A percentile compares a stretch with the other conserved stretches of the same genome.
These are phyloP conservation scores for Venturia nashicola DNA, from an alignment of 2,329 filamentous ascomycete species.

Conservation along the genomic window DNA sequence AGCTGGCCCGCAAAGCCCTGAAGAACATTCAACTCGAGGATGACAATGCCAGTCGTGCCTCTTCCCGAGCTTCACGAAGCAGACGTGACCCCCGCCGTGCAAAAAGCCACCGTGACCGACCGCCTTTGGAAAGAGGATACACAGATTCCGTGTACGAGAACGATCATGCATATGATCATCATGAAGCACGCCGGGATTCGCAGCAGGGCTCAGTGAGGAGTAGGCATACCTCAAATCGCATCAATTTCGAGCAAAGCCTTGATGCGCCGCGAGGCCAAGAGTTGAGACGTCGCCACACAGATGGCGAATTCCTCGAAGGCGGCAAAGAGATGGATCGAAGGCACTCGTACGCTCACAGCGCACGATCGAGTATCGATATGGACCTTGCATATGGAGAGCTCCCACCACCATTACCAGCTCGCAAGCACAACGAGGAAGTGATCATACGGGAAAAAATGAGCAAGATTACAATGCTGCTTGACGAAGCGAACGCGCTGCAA, in stretches of 20 bases:
- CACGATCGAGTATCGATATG: slow-evolving; percentile 57
- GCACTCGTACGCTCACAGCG: slow-evolving; percentile 18
- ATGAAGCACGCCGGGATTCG: neutral
- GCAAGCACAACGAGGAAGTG: slow-evolving; percentile 36
- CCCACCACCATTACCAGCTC: slow-evolving; percentile 47
- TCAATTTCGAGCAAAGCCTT: neutral
- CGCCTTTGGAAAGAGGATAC: neutral
- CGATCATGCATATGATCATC: neutral
- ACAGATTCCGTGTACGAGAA: slow-evolving; percentile 7
- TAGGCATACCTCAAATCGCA: neutral
- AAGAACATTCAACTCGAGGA: slow-evolving; percentile 34
- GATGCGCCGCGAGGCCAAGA: neutral
- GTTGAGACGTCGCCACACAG: slow-evolving; percentile 28
- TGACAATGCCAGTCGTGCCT: slow-evolving; percentile 13
- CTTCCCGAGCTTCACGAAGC: slow-evolving; percentile 12
- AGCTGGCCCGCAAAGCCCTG: slow-evolving; percentile 46
- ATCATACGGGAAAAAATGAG: slow-evolving; percentile 57
- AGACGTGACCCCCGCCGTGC: neutral
- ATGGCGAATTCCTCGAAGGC: slow-evolving; percentile 17
- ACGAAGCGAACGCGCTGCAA: slow-evolving; percentile 82
- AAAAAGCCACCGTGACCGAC: neutral
- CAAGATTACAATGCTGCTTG: slow-evolving; percentile 63
- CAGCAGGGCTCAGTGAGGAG: neutral
- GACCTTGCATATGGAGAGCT: slow-evolving; percentile 81
- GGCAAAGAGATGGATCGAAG: slow-evolving; percentile 17